phyloP scores from a whole-genome alignment of 257 asterid species.

The Verbascum thapsus region DNA sequence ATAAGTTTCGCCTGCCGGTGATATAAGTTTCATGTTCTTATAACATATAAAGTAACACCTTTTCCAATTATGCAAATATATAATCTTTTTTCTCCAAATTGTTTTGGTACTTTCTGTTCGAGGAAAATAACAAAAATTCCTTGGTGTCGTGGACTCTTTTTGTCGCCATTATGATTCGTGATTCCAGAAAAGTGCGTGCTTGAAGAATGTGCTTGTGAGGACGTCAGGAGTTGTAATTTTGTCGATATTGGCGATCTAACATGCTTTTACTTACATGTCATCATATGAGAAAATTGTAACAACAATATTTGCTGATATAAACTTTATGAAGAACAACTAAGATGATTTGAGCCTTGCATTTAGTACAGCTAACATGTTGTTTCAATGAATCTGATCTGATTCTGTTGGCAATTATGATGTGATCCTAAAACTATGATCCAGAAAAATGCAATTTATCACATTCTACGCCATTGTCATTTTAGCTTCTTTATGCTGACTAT shows the following conservation, averaged over 20 bases:
- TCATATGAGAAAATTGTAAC: neutral
- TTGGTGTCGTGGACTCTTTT: slow-evolving; percentile 8
- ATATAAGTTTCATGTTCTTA: slow-evolving; percentile 15
- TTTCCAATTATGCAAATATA: slow-evolving; percentile 24
- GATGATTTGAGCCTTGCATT: neutral
- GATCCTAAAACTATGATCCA: slow-evolving; percentile 13
- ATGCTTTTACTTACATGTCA: neutral
- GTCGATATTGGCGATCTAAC: neutral
- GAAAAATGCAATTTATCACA: slow-evolving; percentile 14
- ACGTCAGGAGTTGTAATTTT: slow-evolving; percentile 16
- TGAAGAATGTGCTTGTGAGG: neutral
- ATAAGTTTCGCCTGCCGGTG: slow-evolving; percentile 18
- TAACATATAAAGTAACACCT: slow-evolving; percentile 17
- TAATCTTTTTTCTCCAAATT: neutral
- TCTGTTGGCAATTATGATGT: slow-evolving; percentile 18
- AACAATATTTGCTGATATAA: neutral
- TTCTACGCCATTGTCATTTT: slow-evolving; percentile 18
- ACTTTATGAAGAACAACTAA: neutral
- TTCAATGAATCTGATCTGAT: slow-evolving; percentile 15
- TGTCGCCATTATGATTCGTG: slow-evolving; percentile 17
- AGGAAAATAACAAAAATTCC: neutral
- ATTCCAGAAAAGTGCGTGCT: slow-evolving; percentile 14
- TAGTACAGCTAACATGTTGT: slow-evolving; percentile 7
- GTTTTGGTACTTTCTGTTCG: neutral
- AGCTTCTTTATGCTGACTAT: slow-evolving; percentile 18